phyloP scores from a whole-genome alignment of 2,329 filamentous ascomycete genomes.

The Ophiobolus disseminans region DNA sequence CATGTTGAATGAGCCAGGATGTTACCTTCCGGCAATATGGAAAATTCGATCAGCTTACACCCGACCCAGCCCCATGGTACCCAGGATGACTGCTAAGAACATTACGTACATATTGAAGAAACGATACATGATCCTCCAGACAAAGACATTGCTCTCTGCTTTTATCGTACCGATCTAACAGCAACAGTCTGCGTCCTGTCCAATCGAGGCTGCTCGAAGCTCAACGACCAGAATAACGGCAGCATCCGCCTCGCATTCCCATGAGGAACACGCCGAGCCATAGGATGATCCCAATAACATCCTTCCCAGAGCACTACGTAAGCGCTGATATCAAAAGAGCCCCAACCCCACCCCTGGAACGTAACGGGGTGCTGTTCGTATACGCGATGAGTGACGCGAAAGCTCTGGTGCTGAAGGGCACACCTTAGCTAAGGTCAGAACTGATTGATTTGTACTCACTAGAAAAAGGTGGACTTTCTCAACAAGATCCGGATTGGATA shows the following conservation, averaged over 20 bases:
- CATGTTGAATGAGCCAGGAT: not conserved
- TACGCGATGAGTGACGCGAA: not conserved
- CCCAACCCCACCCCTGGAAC: conserved; percentile 1
- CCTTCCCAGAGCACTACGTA: not conserved
- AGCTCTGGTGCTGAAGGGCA: not conserved
- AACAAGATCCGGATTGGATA: not conserved
- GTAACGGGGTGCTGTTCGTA: not conserved
- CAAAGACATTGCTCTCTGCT: not conserved
- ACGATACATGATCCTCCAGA: too few relatives aligned
- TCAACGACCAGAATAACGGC: not conserved
- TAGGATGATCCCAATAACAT: conserved; percentile 1
- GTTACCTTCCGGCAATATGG: not conserved
- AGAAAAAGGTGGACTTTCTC: conserved; percentile 1
- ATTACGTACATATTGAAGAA: too few relatives aligned
- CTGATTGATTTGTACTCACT: not conserved
- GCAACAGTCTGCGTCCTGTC: not conserved
- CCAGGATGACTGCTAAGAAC: not conserved
- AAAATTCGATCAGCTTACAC: not conserved
- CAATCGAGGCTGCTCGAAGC: not conserved
- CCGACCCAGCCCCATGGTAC: not conserved
- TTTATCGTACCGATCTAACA: not conserved
- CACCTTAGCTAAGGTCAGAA: not conserved
- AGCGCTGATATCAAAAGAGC: conserved; percentile 1
- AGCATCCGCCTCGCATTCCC: not conserved
- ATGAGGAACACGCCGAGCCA: not conserved